These are phyloP conservation scores for Collybiopsis luxurians DNA, from an alignment of 768 basidiomycete species.

Conservation along the genomic window DNA sequence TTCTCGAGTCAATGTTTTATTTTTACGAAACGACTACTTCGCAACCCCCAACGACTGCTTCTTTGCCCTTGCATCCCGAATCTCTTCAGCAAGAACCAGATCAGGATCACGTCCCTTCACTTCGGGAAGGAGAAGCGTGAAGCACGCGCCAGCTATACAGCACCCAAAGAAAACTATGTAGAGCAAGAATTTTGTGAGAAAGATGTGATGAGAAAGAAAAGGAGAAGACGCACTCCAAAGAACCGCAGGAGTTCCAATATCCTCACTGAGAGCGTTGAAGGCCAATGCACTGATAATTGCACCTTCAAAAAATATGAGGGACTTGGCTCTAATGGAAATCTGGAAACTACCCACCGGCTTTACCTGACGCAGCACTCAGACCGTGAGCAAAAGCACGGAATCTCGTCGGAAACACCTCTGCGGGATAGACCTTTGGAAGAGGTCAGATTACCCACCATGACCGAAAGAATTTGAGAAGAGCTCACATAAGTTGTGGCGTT, in stretches of 20 bases:
- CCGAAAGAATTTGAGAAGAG: background rate
- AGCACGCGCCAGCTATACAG: conserved; percentile 52
- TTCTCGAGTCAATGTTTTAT: too few relatives aligned
- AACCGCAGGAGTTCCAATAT: conserved; percentile 62
- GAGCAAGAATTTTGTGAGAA: background rate
- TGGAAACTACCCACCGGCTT: conserved; percentile 52
- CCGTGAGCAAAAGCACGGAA: conserved; percentile 76
- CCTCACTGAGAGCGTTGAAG: conserved; percentile 59
- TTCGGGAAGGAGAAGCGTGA: conserved; percentile 47
- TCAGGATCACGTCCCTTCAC: conserved; percentile 50
- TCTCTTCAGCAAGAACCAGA: conserved; percentile 38
- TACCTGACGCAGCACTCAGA: conserved; percentile 69
- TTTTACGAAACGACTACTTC: too few relatives aligned
- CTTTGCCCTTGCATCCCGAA: conserved; percentile 12
- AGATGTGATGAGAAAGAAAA: conserved; percentile 1
- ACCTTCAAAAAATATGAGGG: background rate
- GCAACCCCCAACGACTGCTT: background rate
- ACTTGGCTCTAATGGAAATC: too few relatives aligned
- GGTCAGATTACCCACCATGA: background rate
- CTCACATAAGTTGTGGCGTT: conserved; percentile 62
- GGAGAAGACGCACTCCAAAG: conserved; percentile 66
- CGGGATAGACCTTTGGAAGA: conserved; percentile 58
- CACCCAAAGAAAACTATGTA: conserved; percentile 63
- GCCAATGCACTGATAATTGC: conserved; percentile 76
- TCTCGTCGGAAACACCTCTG: conserved; percentile 78